Evolutionary conservation across 1,284 basidiomycete species (phyloP).

Genomic region (Boletellus dicymbophilus): DNA sequence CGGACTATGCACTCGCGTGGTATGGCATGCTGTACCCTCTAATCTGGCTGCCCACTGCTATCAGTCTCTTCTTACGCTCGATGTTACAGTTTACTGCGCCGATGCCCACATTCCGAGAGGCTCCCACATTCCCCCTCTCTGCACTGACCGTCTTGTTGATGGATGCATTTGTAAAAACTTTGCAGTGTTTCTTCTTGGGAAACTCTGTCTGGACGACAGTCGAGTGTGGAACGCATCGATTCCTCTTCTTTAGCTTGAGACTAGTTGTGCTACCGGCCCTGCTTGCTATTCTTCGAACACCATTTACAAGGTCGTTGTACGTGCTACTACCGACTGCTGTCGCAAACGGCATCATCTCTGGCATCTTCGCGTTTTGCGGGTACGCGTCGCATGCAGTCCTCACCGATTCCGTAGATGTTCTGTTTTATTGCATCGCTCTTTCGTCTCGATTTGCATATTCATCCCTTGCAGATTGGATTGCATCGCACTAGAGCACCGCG

Average conservation of each 20-base stretch:
- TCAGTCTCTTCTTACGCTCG: conserved; percentile 81
- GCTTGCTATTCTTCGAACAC: conserved; percentile 79
- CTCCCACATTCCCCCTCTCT: conserved; percentile 57
- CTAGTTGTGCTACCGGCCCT: conserved; percentile 97
- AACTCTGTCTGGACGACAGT: conserved; percentile 94
- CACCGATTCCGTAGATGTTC: conserved; percentile 54
- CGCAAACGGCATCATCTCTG: conserved; percentile 94
- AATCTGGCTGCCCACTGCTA: conserved; percentile 90
- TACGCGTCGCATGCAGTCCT: too few species aligned
- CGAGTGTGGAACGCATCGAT: conserved; percentile 94
- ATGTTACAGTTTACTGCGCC: conserved; percentile 78
- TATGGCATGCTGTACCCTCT: conserved; percentile 96
- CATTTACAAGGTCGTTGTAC: conserved; percentile 90
- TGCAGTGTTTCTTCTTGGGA: conserved; percentile 76
- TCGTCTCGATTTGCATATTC: background rate
- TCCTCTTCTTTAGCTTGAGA: conserved; percentile 88
- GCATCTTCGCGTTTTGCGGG: conserved; percentile 89
- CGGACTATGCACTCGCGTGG: conserved; percentile 88
- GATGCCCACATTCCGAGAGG: conserved; percentile 54
- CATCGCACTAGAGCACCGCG: conserved; percentile 91
- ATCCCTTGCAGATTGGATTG: conserved; percentile 51
- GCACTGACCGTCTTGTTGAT: conserved; percentile 47
- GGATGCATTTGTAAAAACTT: conserved; percentile 49
- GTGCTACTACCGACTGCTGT: conserved; percentile 80
- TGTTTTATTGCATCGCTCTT: conserved; percentile 81